Evolutionary conservation across 169 alveolate genomes (phyloP).

Genomic region (Theileria annulata): DNA sequence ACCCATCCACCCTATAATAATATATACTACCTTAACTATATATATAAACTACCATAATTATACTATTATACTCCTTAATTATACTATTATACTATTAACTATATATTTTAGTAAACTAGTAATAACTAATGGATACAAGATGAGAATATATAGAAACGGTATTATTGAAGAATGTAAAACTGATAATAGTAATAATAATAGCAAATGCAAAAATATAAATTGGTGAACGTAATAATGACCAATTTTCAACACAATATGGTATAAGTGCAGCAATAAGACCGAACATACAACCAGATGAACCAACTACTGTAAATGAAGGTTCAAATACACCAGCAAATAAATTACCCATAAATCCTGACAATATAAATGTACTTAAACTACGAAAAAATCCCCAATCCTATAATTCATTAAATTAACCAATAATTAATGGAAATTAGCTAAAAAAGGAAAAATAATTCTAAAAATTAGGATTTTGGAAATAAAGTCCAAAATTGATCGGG

Average conservation of each 20-base stretch:
- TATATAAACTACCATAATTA: no score
- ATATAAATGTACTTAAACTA: constrained; percentile 70
- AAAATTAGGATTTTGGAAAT: background rate
- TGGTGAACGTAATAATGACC: background rate
- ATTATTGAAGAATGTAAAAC: constrained; percentile 62
- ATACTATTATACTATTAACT: constrained; percentile 64
- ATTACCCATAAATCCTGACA: constrained; percentile 83
- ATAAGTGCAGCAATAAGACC: constrained; percentile 86
- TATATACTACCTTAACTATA: no score
- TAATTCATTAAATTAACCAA: no score
- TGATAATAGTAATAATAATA: constrained; percentile 76
- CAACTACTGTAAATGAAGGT: constrained; percentile 85
- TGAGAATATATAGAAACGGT: constrained; percentile 42
- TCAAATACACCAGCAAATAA: constrained; percentile 80
- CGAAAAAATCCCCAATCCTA: constrained; percentile 88
- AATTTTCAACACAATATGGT: constrained; percentile 76
- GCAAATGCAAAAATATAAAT: constrained; percentile 72
- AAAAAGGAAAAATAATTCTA: background rate
- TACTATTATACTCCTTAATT: no score
- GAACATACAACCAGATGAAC: constrained; percentile 88
- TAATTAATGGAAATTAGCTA: no score
- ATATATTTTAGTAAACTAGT: constrained; percentile 70
- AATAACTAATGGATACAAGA: constrained; percentile 1
- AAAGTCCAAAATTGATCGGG: background rate
- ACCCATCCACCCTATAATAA: constrained; percentile 82